Percentiles rank a stretch among this genome's conserved stretches.
Evolutionary conservation across 257 asterid species (phyloP).

Genomic region (Mitragyna speciosa): DNA sequence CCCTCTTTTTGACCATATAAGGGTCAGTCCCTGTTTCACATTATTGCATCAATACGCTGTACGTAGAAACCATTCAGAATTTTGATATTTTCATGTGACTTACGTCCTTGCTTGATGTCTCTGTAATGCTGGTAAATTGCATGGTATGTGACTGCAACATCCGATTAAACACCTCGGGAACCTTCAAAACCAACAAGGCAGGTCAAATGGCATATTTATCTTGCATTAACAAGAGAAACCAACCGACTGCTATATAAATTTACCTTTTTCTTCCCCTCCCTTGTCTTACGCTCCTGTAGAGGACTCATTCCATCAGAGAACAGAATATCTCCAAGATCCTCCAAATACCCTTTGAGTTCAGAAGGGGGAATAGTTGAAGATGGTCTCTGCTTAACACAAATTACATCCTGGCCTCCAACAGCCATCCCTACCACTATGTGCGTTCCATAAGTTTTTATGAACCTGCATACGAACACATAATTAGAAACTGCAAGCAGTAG

Average conservation of each 20-base stretch:
- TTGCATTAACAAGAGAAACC: constrained; percentile 2
- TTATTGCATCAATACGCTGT: constrained; percentile 22
- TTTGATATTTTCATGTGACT: constrained; percentile 34
- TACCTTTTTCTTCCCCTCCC: constrained; percentile 66
- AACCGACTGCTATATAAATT: not conserved
- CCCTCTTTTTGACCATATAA: constrained; percentile 98
- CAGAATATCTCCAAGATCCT: constrained; percentile 90
- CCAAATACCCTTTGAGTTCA: constrained; percentile 88
- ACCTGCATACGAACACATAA: constrained; percentile 47
- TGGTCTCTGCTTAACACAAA: constrained; percentile 88
- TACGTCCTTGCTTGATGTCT: constrained; percentile 95
- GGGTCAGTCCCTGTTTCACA: constrained; percentile 78
- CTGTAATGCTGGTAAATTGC: constrained; percentile 93
- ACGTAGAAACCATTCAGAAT: constrained; percentile 10
- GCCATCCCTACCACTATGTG: constrained; percentile 94
- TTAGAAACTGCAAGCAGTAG: constrained; percentile 25
- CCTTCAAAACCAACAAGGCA: constrained; percentile 44
- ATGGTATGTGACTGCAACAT: constrained; percentile 91
- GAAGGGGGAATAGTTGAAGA: constrained; percentile 81
- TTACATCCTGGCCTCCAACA: constrained; percentile 96
- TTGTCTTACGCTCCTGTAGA: constrained; percentile 60
- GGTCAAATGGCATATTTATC: constrained; percentile 20
- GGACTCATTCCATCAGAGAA: constrained; percentile 83
- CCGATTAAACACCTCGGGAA: constrained; percentile 87
- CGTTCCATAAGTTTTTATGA: constrained; percentile 90